Evolutionary conservation across 495 filamentous ascomycete genomes (phyloP), one percentile per base, ranked within the genome.

Genomic region (Penicillium maclennaniae): DNA sequence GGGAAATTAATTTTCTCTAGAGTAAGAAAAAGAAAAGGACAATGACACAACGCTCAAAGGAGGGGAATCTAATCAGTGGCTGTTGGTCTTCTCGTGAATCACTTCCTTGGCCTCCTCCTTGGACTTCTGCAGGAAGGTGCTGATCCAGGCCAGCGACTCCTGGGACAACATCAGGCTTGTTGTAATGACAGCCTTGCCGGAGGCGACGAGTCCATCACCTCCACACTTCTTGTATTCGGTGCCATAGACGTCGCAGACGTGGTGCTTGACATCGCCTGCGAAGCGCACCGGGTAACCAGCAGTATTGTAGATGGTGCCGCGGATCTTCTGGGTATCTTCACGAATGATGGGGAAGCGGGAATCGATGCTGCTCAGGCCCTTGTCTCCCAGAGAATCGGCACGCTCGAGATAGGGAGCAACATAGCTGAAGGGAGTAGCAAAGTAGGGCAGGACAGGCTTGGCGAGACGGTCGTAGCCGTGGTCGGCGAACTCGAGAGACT

Each of bases 281-380:
- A 90, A 69, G 23, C 78, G 77, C 42, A 87, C 65, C 14, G 92
- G 92, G 61, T 84, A 81, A 54, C 76, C 79, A 28, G 84, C 80
- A n/a, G 80, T 69, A 54, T 81, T 74, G 59, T 83, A 76, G 61
- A 88, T 80, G 12, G 81, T 84, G 53, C 71, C 76, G 66, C 84
- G 81, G 51, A 98, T 79, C 67, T 88, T 88, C 37, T 83, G 71
- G 9, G 90, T 91, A 19, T 92, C 85, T 69, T 96, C 87, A 76
- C 90, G 96, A 60, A 98, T 83, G 62, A 88, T 79, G 25, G 93
- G 93, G 75, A 96, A 90, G 54, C 74, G 83, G 47, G 77, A 65
- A 53, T 97, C 93, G 57, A 97, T 81, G 59, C 81, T 83, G 51
- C 62, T 76, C 55, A 98, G 79, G 15, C 87, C 81, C 60, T 78